phyloP scores from a whole-genome alignment of 305 asterid genomes.

The Fraxinus paxiana region DNA sequence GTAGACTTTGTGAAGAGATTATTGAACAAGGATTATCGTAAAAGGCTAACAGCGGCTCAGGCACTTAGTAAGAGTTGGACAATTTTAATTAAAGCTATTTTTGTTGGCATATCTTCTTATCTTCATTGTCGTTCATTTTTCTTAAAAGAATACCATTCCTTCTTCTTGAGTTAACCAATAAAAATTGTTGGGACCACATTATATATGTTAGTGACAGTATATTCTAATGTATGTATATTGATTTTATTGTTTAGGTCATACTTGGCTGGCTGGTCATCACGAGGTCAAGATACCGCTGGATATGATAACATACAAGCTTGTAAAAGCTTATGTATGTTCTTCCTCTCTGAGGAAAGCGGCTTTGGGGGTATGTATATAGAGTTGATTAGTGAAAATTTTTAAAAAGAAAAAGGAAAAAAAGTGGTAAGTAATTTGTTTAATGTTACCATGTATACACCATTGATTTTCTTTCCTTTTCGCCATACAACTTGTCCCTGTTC shows the following conservation, averaged over 20 bases:
- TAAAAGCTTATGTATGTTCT: constrained; percentile 76
- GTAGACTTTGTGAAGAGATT: constrained; percentile 83
- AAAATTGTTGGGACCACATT: neutral
- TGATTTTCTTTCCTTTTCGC: neutral
- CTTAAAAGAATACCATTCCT: neutral
- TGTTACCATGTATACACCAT: neutral
- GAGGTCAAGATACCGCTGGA: constrained; percentile 86
- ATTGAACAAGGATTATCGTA: constrained; percentile 86
- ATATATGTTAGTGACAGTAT: constrained; percentile 6
- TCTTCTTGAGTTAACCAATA: neutral
- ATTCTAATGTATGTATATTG: neutral
- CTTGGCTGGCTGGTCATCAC: constrained; percentile 77
- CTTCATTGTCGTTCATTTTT: neutral
- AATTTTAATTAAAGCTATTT: neutral
- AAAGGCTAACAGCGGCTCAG: constrained; percentile 91
- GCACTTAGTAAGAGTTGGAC: constrained; percentile 66
- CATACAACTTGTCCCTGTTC: neutral
- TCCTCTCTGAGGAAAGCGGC: constrained; percentile 84
- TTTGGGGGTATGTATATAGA: constrained; percentile 53
- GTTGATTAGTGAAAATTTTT: neutral
- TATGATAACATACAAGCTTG: constrained; percentile 72
- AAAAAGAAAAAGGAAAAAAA: neutral
- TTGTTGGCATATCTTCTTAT: neutral
- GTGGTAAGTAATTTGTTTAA: neutral
- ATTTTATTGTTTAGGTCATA: constrained; percentile 61